Percentiles rank a stretch among this genome's conserved stretches.
Conservation (phyloP, 805 yeast genomes). For the Monosporozyma yasuniensis region DNA sequence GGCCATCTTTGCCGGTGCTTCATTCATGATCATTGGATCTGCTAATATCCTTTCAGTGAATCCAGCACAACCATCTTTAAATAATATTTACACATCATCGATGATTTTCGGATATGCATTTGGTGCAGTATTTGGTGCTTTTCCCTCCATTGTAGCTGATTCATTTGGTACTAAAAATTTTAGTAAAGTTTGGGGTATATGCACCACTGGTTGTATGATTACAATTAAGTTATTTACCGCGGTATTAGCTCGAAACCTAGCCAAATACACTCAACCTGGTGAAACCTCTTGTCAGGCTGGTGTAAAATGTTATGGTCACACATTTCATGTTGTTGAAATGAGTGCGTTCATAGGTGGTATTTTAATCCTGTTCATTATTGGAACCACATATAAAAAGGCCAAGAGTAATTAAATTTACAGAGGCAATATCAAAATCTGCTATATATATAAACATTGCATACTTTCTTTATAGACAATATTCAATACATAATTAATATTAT, state of each 20-base stretch:
- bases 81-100: conserved; percentile 42
- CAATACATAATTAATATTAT: neutral
- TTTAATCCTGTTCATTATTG: neutral
- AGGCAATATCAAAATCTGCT: neutral
- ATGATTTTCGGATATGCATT: conserved; percentile 53
- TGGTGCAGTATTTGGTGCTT: conserved; percentile 64
- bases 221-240: conserved; percentile 46
- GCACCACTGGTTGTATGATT: conserved; percentile 61
- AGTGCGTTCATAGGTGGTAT: neutral
- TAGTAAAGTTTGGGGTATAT: conserved; percentile 68
- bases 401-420: neutral
- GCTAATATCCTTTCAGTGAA: conserved; percentile 24
- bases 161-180: conserved; percentile 57
- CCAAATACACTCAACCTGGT: conserved; percentile 34
- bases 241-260: conserved; percentile 48
- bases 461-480: neutral
- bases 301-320: conserved; percentile 38
- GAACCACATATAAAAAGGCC: neutral
- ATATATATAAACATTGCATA: neutral
- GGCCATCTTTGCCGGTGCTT: conserved; percentile 43
- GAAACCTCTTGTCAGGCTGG: conserved; percentile 39
- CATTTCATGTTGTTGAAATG: conserved; percentile 21
- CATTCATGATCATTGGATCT: conserved; percentile 25
- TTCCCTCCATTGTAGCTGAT: conserved; percentile 73
- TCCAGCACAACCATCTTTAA: conserved; percentile 22